phyloP scores from a whole-genome alignment of 225 moss, liverwort and hornwort species.

The Climacium dendroides region DNA sequence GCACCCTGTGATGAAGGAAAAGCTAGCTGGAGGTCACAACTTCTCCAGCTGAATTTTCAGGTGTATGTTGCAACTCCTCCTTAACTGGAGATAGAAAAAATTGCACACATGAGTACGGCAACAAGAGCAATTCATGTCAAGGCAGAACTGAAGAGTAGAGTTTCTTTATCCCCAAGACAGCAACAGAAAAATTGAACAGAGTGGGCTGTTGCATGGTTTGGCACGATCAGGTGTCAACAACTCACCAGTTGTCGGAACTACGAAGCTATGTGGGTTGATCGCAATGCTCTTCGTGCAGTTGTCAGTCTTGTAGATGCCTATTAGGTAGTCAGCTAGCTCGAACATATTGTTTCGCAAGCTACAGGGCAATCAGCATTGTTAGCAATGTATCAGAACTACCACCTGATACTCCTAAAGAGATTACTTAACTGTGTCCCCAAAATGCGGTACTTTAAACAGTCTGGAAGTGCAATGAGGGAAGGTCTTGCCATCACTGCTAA shows the following conservation, averaged over 20 bases:
- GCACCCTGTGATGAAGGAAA: not conserved
- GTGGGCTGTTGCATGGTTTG: not conserved
- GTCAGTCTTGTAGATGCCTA: slow-evolving; percentile 97
- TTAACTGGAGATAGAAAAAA: slow-evolving; percentile 3
- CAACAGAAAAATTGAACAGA: not conserved
- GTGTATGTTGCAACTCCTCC: not conserved
- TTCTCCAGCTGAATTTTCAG: slow-evolving; percentile 15
- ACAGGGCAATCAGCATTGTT: not conserved
- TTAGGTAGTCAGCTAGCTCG: slow-evolving; percentile 87
- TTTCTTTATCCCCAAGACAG: too few relatives aligned
- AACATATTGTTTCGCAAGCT: slow-evolving; percentile 99
- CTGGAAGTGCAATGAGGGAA: not conserved
- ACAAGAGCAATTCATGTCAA: not conserved
- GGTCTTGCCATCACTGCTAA: not conserved
- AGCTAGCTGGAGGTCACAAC: slow-evolving; percentile 5
- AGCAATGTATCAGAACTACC: not conserved
- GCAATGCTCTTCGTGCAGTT: slow-evolving; percentile 98
- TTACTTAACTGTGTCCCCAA: not conserved
- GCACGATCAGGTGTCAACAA: not conserved
- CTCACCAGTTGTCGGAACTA: slow-evolving; percentile 42
- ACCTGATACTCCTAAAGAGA: not conserved
- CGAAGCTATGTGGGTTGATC: slow-evolving; percentile 75
- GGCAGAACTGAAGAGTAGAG: not conserved
- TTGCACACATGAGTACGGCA: not conserved
- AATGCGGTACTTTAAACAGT: not conserved